Percentiles rank a stretch among this genome's conserved stretches.
Conservation (phyloP, 352 stramenopile species). For the Phytophthora agathidicida region DNA sequence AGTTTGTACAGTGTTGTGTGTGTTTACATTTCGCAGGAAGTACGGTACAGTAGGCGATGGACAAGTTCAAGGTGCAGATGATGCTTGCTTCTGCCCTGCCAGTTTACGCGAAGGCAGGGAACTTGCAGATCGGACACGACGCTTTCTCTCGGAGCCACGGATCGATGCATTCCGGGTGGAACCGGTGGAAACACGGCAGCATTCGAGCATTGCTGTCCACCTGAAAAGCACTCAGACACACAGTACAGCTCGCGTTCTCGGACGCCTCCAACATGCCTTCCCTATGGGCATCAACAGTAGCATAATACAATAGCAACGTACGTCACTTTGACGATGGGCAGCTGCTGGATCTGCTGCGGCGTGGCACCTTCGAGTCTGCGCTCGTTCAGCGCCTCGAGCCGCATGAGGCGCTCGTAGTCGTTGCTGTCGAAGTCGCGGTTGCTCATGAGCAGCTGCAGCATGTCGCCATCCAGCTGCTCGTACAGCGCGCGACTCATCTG, state of each 20-base stretch:
- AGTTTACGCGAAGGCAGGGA: conserved; percentile 58
- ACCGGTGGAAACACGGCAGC: conserved; percentile 83
- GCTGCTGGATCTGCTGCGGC: conserved; percentile 57
- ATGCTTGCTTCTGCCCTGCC: not conserved
- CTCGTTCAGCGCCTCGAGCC: conserved; percentile 66
- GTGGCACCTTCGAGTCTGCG: conserved; percentile 55
- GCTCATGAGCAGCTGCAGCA: conserved; percentile 66
- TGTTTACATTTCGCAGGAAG: conserved; percentile 11
- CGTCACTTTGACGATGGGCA: conserved; percentile 68
- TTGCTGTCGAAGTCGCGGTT: conserved; percentile 76
- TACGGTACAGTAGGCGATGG: conserved; percentile 21
- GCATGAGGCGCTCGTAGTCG: conserved; percentile 76
- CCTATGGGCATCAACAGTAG: conserved; percentile 31
- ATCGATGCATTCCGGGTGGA: conserved; percentile 79
- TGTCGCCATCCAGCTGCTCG: conserved; percentile 67
- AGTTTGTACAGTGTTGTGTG: not conserved
- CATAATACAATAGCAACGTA: conserved; percentile 38
- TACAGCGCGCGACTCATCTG: conserved; percentile 71
- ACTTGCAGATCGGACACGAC: conserved; percentile 83
- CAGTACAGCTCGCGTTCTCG: conserved; percentile 59
- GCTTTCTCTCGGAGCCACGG: conserved; percentile 76
- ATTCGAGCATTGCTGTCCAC: conserved; percentile 53
- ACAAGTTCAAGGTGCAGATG: conserved; percentile 1
- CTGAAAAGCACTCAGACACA: conserved; percentile 69
- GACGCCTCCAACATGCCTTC: conserved; percentile 62